These are phyloP conservation scores for Aspergillus aculeatus DNA, from an alignment of 2,329 filamentous ascomycete genomes.

Conservation along the genomic window DNA sequence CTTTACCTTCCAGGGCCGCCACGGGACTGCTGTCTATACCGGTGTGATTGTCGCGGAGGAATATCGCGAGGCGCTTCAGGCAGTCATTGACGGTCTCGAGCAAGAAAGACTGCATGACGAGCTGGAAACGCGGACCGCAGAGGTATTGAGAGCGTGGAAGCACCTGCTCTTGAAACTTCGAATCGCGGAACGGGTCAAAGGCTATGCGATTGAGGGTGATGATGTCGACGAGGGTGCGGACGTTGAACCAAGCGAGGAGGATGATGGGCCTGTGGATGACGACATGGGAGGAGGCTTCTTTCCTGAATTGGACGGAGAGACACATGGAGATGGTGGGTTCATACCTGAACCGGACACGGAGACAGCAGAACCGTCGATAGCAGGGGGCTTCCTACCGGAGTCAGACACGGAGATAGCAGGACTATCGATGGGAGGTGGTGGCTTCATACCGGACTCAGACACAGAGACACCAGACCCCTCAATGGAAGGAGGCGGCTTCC, in stretches of 20 bases:
- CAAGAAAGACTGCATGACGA: conserved; percentile 65
- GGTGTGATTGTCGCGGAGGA: conserved; percentile 76
- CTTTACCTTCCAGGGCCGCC: conserved; percentile 81
- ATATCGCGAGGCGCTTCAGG: conserved; percentile 68
- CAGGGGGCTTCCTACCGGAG: conserved; percentile 24
- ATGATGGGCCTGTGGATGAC: conserved; percentile 20
- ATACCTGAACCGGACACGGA: not conserved
- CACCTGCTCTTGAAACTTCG: conserved; percentile 62
- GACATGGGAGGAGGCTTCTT: conserved; percentile 41
- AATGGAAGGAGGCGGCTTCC: conserved; percentile 22
- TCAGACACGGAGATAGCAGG: too few species aligned
- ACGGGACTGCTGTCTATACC: conserved; percentile 77
- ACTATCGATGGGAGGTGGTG: conserved; percentile 17
- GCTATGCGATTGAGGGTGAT: conserved; percentile 44
- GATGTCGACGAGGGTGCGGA: conserved; percentile 39
- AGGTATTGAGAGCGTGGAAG: conserved; percentile 58
- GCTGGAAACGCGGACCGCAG: conserved; percentile 52
- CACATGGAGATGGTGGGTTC: not conserved
- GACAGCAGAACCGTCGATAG: not conserved
- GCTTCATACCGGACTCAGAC: conserved; percentile 16
- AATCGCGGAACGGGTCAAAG: conserved; percentile 71
- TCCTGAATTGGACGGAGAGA: conserved; percentile 29
- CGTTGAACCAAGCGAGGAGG: conserved; percentile 32
- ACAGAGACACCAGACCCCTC: not conserved
- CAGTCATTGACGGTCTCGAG: conserved; percentile 66